Evolutionary conservation across 2,329 filamentous ascomycete genomes (phyloP), one percentile per base, ranked within the genome.

Genomic region (Epichloe scottii): DNA sequence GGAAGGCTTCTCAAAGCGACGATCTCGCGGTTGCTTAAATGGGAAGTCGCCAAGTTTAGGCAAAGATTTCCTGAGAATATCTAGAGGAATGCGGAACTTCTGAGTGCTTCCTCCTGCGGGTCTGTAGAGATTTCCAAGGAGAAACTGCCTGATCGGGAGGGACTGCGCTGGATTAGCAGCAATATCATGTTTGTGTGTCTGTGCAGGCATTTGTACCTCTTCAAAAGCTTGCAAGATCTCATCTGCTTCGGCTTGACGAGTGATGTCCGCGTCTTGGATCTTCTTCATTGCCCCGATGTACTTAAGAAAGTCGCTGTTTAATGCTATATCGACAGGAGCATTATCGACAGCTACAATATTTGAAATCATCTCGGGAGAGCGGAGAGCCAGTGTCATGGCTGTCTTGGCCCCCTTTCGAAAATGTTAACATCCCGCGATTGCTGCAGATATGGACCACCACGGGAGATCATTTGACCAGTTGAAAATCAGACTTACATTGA

Each of bases 341-440:
- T 97, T 97, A 71, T 97, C 91, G 12, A 97, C 89, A 2, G 89
- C 77, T 30, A 96, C 77, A 48, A 97, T 71, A 59, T 84, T 80
- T 15, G 76, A 73, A 53, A 95, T 76, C 3, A 82, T 70, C 5
- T 79, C 71, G 0, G 88, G 87, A 1, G 80, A 76, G 42, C 77
- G 73, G 37, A 97, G 77, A 3, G 89, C 89, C 53, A 96, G 73
- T 0, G 85, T 75, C 91, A 97, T 96, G 59, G 88, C 89, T 2
- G 85, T 83, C 72, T 97, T 97, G 45, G 91, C 91, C 56, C 93
- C 91, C 84, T 82, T 86, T 52, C 5, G 21, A 10, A 34, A 19
- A 26, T 17, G n/a, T 49, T 37, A 49, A 14, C 30, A 37, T 7
- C 12, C n/a, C 17, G n/a, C 12, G 7, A 14, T 48, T n/a, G 8